Percentiles rank a stretch among this genome's conserved stretches.
phyloP scores from a whole-genome alignment of 257 asterid genomes.

The Solanum commersonii region DNA sequence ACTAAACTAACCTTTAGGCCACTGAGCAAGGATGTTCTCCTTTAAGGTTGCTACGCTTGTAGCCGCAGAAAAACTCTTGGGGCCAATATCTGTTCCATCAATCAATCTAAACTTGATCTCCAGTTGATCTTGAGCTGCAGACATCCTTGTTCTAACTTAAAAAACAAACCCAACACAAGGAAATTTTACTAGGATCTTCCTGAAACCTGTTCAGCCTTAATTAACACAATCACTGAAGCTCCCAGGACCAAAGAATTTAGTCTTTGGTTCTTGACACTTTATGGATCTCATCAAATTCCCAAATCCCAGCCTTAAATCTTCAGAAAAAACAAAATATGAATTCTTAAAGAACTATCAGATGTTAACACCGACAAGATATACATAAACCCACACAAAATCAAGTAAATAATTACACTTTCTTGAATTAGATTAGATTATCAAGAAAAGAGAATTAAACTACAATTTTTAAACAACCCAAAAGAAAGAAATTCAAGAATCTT shows the following conservation, averaged over 20 bases:
- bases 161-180: conserved; percentile 16
- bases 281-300: background rate
- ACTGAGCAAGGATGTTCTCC: conserved; percentile 74
- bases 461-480: conserved; percentile 5
- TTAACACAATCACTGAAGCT: background rate
- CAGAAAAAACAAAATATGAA: background rate
- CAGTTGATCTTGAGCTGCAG: conserved; percentile 67
- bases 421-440: background rate
- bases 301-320: background rate
- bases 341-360: background rate
- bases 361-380: background rate
- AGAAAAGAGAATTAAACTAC: conserved; percentile 12
- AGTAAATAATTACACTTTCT: background rate
- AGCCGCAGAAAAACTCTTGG: conserved; percentile 52
- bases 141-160: conserved; percentile 23
- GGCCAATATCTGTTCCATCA: conserved; percentile 90
- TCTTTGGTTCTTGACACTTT: background rate
- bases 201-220: background rate
- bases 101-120: conserved; percentile 86
- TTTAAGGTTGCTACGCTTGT: conserved; percentile 73
- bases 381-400: background rate
- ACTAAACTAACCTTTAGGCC: conserved; percentile 76
- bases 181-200: conserved; percentile 24
- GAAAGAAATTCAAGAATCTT: background rate
- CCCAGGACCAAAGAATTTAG: background rate